Base-by-base conservation (phyloP, 345 rosid genomes). In the Bretschneidera sinensis region DNA sequence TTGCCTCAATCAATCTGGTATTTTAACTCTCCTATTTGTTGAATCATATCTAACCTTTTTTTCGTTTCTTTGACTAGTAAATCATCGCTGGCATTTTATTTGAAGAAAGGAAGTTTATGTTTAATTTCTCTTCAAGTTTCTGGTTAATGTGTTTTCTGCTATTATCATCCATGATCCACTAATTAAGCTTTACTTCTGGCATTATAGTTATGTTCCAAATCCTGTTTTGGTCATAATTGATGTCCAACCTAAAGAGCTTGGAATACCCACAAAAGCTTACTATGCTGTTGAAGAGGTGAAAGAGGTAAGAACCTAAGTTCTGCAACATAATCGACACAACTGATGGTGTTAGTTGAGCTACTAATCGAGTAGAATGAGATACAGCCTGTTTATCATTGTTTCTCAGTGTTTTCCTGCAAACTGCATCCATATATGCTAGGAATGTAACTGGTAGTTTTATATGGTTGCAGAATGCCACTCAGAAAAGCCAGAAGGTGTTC, bases 401-500 rank as follows among this genome's bases (percentile, higher is more conserved):
- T 31, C 35, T 31, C 9, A 9, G 4, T 31, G 9, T 9, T 31
- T 31, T 31, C 35, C 35, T 31, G 25, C 51, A 9, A 22, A 10
- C 58, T 31, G 35, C 35, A 4, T 31, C 35, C 6, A 31, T 9
- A 31, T 9, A 4, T 31, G 35, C 35, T 31, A 31, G 35, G 35
- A 31, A 4, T 4, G 4, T 31, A 31, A 31, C 35, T 31, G 9
- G 35, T 31, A 31, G 9, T 31, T 53, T n/a, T 16, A 28, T 55
- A 0, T 73, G 43, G 14, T 63, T 69, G 43, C 82, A 87, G 86
- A 86, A 88, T 79, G 94, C 91, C 34, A 88, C 97, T 8, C 94
- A 88, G 68, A 91, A 91, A 60, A 88, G 94, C 73, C 94, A 88
- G 71, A 84, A 86, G 66, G 85, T 84, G 20, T 88, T 91, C 4